Percentiles rank a stretch among this genome's conserved stretches.
Evolutionary conservation across 2,329 filamentous ascomycete genomes (phyloP).

Genomic region (Curvularia spicifera): DNA sequence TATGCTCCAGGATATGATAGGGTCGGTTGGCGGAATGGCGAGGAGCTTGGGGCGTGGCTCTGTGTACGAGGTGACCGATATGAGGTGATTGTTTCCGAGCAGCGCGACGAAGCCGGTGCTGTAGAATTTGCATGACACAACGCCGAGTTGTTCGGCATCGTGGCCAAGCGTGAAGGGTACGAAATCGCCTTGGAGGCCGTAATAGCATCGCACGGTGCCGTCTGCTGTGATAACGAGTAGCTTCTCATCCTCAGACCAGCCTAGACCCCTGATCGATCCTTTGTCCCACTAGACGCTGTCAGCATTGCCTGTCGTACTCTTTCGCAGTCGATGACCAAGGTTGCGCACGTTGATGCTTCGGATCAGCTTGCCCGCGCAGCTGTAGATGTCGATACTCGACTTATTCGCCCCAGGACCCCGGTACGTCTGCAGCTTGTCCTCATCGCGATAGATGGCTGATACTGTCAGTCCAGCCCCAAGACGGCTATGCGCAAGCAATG

Average conservation of each 20-base stretch:
- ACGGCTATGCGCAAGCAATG: slow-evolving; percentile 6
- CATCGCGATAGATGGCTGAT: slow-evolving; percentile 85
- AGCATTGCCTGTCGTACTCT: slow-evolving; percentile 8
- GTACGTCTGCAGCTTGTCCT: slow-evolving; percentile 81
- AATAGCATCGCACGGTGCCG: slow-evolving; percentile 87
- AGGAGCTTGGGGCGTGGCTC: slow-evolving; percentile 88
- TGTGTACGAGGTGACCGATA: slow-evolving; percentile 86
- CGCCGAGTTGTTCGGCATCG: slow-evolving; percentile 84
- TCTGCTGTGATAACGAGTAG: slow-evolving; percentile 87
- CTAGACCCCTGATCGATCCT: slow-evolving; percentile 82
- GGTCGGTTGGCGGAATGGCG: slow-evolving; percentile 75
- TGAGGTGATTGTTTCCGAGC: slow-evolving; percentile 82
- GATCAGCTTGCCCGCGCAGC: slow-evolving; percentile 86
- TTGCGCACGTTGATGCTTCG: slow-evolving; percentile 70
- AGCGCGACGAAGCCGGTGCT: slow-evolving; percentile 90
- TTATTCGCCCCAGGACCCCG: slow-evolving; percentile 74
- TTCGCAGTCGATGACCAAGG: slow-evolving; percentile 5
- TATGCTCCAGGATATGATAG: slow-evolving; percentile 86
- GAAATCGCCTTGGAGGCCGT: slow-evolving; percentile 93
- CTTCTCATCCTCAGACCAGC: slow-evolving; percentile 96
- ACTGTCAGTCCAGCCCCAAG: slow-evolving; percentile 34
- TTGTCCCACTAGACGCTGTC: slow-evolving; percentile 74
- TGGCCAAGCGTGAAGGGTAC: slow-evolving; percentile 91
- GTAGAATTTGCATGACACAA: slow-evolving; percentile 91
- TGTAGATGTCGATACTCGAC: slow-evolving; percentile 92